These are phyloP conservation scores for Myrmaecium sp. DNA, from an alignment of 2,329 filamentous ascomycete genomes.

Conservation along the genomic window DNA sequence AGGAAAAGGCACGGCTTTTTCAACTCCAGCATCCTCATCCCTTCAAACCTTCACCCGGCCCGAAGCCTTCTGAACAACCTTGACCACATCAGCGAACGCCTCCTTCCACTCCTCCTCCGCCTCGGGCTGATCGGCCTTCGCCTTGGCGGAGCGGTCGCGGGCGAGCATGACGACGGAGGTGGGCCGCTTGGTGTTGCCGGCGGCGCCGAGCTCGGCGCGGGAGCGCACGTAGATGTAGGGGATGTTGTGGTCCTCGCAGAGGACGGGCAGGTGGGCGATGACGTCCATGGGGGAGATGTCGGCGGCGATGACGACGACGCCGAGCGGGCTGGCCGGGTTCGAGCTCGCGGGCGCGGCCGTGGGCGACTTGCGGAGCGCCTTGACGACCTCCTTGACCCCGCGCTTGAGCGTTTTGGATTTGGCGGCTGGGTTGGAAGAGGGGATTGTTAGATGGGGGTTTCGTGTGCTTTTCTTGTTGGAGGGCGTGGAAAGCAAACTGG, in stretches of 20 bases:
- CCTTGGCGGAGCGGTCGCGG: slow-evolving; percentile 33
- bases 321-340: slow-evolving; percentile 37
- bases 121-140: slow-evolving; percentile 28
- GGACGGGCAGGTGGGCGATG: slow-evolving; percentile 91
- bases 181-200: slow-evolving; percentile 86
- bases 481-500: neutral
- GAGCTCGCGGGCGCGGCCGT: slow-evolving; percentile 46
- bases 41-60: slow-evolving; percentile 36
- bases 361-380: slow-evolving; percentile 83
- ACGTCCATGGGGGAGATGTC: slow-evolving; percentile 98
- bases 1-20: too few relatives aligned
- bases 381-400: slow-evolving; percentile 97
- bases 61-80: slow-evolving; percentile 41
- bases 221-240: slow-evolving; percentile 92
- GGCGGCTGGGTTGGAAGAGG: slow-evolving; percentile 45
- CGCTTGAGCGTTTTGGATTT: slow-evolving; percentile 93
- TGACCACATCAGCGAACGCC: slow-evolving; percentile 38
- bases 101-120: slow-evolving; percentile 34
- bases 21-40: too few relatives aligned
- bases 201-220: slow-evolving; percentile 82
- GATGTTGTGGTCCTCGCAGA: slow-evolving; percentile 95
- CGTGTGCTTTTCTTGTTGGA: neutral
- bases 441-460: slow-evolving; percentile 8
- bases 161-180: slow-evolving; percentile 86
- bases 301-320: slow-evolving; percentile 78